Base-by-base conservation (phyloP, 1,284 basidiomycete genomes). In the Ustilago shanxiensis region DNA sequence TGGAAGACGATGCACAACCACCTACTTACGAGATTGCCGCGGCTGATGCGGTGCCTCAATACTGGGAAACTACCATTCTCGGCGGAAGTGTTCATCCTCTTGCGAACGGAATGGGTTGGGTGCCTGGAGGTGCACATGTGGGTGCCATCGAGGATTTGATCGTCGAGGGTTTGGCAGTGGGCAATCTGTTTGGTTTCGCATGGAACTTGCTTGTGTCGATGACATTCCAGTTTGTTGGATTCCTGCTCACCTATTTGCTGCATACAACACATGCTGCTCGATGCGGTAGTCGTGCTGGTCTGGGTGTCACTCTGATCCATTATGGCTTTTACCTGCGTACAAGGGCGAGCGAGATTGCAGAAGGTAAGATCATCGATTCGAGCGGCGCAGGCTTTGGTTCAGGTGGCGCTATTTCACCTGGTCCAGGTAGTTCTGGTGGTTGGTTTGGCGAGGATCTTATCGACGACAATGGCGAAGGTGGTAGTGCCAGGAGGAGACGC, bases 21-120 rank as follows among this genome's bases (percentile, higher is more conserved):
- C 82, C 95, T 90, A 92, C 95, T 0, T 99, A 99, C 85, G 90
- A 91, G 45, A 89, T 91, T 24, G 96, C 96, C 1, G 92, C 95
- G 67, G 91, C 92, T 10, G 96, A 99, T 84, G 90, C 94, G 0
- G 95, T 94, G 0, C 97, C 96, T 0, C 91, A 95, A 0, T 99
- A 99, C 87, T 98, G 95, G 93, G 96, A 99, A 86, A 98, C 94
- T 1, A 95, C 95, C 0, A 91, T 98, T 16, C 93, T 96, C 14
- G 81, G 81, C 9, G 70, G 72, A 18, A 74, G 76, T 14, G 79
- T 79, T 0, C 79, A 81, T 59, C 79, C 82, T 66, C 91, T 94
- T 3, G 88, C 88, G 2, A 88, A 88, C 55, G 77, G 83, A 28
- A 74, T 79, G 53, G 82, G 77, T 0, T 80, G 82, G 72, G 86